Evolutionary conservation across 495 filamentous ascomycete species (phyloP).

Genomic region (Lepraria neglecta): DNA sequence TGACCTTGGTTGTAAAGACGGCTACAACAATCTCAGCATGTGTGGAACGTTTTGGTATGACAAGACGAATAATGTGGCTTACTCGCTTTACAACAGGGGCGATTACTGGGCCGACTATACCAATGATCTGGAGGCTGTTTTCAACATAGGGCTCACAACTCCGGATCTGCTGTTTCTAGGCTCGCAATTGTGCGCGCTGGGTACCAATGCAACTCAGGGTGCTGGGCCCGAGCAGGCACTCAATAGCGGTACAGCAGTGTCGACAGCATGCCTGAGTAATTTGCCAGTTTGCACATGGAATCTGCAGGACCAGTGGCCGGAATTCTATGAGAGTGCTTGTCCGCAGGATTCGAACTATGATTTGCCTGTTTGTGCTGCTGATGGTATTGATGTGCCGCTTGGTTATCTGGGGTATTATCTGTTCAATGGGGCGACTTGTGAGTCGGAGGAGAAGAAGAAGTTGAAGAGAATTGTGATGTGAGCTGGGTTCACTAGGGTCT

Average conservation of each 20-base stretch:
- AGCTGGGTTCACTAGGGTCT: no score
- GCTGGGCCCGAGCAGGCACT: not conserved
- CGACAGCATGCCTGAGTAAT: constrained; percentile 13
- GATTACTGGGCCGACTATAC: constrained; percentile 13
- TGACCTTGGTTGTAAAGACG: constrained; percentile 4
- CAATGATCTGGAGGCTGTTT: not conserved
- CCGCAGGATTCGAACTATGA: not conserved
- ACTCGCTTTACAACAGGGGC: not conserved
- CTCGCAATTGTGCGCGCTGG: constrained; percentile 8
- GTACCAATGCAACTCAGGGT: not conserved
- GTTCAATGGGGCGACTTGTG: not conserved
- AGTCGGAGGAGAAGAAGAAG: not conserved
- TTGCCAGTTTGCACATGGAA: constrained; percentile 18
- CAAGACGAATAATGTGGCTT: not conserved
- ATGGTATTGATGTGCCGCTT: constrained; percentile 2
- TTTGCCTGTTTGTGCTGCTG: not conserved
- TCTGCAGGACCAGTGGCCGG: not conserved
- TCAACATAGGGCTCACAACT: constrained; percentile 11
- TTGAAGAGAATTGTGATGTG: not conserved
- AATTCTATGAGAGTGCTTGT: not conserved
- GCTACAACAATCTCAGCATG: constrained; percentile 6
- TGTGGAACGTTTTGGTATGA: constrained; percentile 14
- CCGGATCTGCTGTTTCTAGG: constrained; percentile 8
- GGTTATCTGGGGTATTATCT: not conserved
- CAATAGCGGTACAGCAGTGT: not conserved